Evolutionary conservation across 805 yeast species (phyloP).

Genomic region (Ogataea minuta): DNA sequence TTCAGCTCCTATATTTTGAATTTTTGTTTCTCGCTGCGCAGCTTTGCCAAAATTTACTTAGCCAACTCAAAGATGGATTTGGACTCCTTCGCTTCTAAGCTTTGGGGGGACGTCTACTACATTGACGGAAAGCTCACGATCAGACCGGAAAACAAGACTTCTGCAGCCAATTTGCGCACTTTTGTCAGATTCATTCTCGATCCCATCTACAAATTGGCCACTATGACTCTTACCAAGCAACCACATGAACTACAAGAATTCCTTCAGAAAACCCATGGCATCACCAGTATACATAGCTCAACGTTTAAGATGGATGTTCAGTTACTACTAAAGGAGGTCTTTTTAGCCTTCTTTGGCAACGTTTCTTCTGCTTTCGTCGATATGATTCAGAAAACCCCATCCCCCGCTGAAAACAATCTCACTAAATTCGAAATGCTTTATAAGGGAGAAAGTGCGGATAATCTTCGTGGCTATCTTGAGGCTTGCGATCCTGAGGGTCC

Average conservation of each 20-base stretch:
- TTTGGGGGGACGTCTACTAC: constrained; percentile 80
- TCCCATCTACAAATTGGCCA: constrained; percentile 76
- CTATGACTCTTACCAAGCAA: constrained; percentile 56
- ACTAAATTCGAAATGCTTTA: constrained; percentile 26
- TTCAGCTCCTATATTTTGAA: constrained; percentile 69
- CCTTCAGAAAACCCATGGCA: constrained; percentile 49
- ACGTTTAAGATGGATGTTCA: constrained; percentile 54
- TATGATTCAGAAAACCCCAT: constrained; percentile 36
- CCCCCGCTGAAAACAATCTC: constrained; percentile 38
- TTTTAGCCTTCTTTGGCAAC: constrained; percentile 51
- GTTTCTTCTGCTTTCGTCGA: constrained; percentile 53
- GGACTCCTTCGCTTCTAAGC: constrained; percentile 47
- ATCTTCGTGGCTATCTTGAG: constrained; percentile 20
- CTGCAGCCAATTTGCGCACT: constrained; percentile 34
- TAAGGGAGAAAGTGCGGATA: constrained; percentile 27
- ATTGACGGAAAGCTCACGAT: constrained; percentile 47
- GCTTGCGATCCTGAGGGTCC: constrained; percentile 41
- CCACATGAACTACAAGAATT: constrained; percentile 41
- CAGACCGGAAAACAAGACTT: constrained; percentile 26
- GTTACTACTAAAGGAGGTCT: constrained; percentile 54
- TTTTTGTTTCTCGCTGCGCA: constrained; percentile 62
- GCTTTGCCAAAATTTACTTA: constrained; percentile 58
- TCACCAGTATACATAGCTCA: constrained; percentile 39
- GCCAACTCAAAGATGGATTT: constrained; percentile 24
- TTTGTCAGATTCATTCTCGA: constrained; percentile 66